Evolutionary conservation across 1,284 basidiomycete species (phyloP), one percentile per base, ranked within the genome.

Genomic region (Dichomitus squalens): DNA sequence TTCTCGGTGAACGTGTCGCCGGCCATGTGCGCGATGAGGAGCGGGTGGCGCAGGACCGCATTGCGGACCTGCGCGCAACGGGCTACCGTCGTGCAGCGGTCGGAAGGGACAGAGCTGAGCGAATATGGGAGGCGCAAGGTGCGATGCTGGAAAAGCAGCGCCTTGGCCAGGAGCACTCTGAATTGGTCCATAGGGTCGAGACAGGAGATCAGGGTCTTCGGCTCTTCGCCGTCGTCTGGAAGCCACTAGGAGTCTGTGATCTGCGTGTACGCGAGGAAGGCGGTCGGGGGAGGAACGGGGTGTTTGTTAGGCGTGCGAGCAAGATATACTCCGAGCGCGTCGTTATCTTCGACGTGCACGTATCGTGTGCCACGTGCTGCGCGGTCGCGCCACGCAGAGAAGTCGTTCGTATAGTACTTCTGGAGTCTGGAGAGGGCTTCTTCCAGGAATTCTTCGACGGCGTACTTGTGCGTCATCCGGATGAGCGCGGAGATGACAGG

Each of bases 401-500:
- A 6, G 52, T 52, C 43, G 23, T 35, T 18, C 4, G 57, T 46
- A 38, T 60, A 44, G 36, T 41, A 52, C 7, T 14, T 40, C 25
- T 51, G 31, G 21, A 56, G 49, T 18, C 49, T 40, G 25, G 29
- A 20, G 7, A 21, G 7, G 8, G 40, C 54, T 11, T 25, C 25
- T 5, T 18, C 27, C 1, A 56, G 9, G 21, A 52, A 11, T 23
- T 29, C 43, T 1, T 27, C 18, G 11, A 39, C 39, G 0, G 49
- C 35, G 29, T 58, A 58, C 33, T 58, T 58, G 52, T 58, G 56
- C 6, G 51, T 47, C 18, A 58, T 49, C 31, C 56, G 51, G 33
- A 58, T 31, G n/a, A 58, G 23, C 9, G 46, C 21, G 2, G 39
- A 38, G 21, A 58, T 35, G 16, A 21, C 20, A 3, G 29, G 7